These are phyloP conservation scores for Pseudocercospora fijiensis DNA, from an alignment of 2,329 filamentous ascomycete species.

Conservation along the genomic window DNA sequence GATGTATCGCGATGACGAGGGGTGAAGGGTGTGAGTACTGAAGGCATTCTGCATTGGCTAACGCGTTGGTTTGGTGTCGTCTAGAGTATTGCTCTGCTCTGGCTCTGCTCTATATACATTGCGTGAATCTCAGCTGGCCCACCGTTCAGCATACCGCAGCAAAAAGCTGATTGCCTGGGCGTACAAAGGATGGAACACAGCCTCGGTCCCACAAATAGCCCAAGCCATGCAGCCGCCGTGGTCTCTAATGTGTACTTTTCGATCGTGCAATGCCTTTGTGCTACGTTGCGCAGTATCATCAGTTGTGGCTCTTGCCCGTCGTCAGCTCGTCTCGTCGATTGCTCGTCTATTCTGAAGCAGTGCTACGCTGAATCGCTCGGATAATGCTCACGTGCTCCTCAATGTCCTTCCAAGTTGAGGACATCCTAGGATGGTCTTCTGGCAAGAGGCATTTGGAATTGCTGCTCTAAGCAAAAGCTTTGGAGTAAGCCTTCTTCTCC, in stretches of 20 bases:
- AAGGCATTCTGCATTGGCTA: background rate
- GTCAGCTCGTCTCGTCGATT: constrained; percentile 5
- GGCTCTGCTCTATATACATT: background rate
- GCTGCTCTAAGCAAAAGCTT: constrained; percentile 65
- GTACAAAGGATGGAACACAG: too few relatives aligned
- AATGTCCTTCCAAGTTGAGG: background rate
- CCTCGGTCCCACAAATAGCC: too few relatives aligned
- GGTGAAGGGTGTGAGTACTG: constrained; percentile 3
- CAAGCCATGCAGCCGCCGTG: background rate
- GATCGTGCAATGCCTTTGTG: background rate
- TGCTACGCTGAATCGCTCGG: constrained; percentile 9
- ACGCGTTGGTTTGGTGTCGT: background rate
- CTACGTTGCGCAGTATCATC: background rate
- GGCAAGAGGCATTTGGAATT: background rate
- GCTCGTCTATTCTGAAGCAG: constrained; percentile 11
- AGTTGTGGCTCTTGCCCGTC: background rate
- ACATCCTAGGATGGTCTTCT: background rate
- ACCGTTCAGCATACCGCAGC: background rate
- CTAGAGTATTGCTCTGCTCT: background rate
- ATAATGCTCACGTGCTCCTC: background rate
- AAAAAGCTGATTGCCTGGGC: background rate
- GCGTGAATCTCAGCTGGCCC: background rate
- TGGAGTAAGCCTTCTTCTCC: constrained; percentile 90
- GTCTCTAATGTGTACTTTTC: background rate
- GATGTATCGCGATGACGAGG: background rate